Conservation (phyloP, 768 basidiomycete genomes). For the Phaeotremella fagi region DNA sequence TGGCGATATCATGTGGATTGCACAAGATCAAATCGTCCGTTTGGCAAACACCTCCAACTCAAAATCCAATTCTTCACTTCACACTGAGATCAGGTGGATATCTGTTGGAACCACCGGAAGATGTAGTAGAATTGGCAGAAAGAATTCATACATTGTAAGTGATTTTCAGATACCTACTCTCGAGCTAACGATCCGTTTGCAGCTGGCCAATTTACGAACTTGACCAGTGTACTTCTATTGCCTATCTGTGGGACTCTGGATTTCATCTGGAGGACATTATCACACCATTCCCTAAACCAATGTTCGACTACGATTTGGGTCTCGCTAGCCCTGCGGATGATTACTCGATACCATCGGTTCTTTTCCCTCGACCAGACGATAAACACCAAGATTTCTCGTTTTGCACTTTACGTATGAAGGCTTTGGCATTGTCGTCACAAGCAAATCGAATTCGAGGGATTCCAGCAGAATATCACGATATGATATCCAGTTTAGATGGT, state of each 20-base stretch:
- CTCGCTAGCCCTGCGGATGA: background rate
- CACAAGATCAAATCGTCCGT: conserved; percentile 19
- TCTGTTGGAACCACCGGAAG: conserved; percentile 15
- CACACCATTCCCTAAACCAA: conserved; percentile 25
- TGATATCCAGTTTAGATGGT: background rate
- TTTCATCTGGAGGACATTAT: conserved; percentile 15
- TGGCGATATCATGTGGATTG: conserved; percentile 19
- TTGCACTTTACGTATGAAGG: conserved; percentile 1
- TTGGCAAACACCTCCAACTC: background rate
- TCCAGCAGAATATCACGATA: background rate
- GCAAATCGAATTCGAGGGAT: background rate
- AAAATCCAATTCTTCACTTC: conserved; percentile 3
- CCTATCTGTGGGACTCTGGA: conserved; percentile 17
- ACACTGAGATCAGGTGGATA: conserved; percentile 9
- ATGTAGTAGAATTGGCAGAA: conserved; percentile 17
- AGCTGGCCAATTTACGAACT: conserved; percentile 28
- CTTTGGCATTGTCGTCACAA: background rate
- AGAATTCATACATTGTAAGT: conserved; percentile 26
- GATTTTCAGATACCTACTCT: background rate
- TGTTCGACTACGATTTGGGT: conserved; percentile 11
- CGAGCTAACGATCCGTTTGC: background rate
- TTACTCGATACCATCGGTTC: background rate
- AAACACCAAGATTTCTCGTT: background rate
- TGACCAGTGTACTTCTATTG: conserved; percentile 20
- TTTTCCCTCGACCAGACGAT: background rate